Conservation (phyloP, 768 basidiomycete genomes). For the Antrodiella citrinella region DNA sequence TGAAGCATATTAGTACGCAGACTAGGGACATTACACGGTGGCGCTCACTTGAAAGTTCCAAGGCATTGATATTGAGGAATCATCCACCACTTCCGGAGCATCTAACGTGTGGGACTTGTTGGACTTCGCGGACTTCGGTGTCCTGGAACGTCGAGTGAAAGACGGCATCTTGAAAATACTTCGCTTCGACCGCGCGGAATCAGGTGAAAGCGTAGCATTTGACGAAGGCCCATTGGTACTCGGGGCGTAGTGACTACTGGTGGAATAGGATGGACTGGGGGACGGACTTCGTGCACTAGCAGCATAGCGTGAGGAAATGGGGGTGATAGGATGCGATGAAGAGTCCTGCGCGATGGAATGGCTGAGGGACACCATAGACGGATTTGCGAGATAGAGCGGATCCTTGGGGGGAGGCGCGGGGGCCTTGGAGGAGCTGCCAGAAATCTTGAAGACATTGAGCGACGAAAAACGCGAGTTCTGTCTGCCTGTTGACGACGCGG, state of each 20-base stretch:
- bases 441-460: constrained; percentile 35
- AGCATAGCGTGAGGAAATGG: constrained; percentile 23
- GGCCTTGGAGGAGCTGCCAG: constrained; percentile 25
- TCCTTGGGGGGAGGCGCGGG: constrained; percentile 66
- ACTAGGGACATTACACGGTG: constrained; percentile 1
- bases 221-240: constrained; percentile 14
- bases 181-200: constrained; percentile 21
- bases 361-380: constrained; percentile 33
- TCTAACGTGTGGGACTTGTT: constrained; percentile 7
- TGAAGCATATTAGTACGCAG: neutral
- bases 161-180: constrained; percentile 29
- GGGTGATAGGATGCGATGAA: constrained; percentile 17
- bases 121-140: constrained; percentile 23
- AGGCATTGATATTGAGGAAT: constrained; percentile 58
- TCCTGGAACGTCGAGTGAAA: constrained; percentile 23
- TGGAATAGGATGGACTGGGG: constrained; percentile 16
- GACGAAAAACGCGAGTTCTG: constrained; percentile 32
- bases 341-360: constrained; percentile 40
- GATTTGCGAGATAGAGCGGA: constrained; percentile 34
- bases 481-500: constrained; percentile 11
- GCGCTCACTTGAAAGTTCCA: constrained; percentile 66
- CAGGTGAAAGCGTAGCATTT: constrained; percentile 16
- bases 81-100: constrained; percentile 28
- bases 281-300: constrained; percentile 21
- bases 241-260: constrained; percentile 9